Percentiles rank a stretch among this genome's conserved stretches.
phyloP scores from a whole-genome alignment of 2,329 filamentous ascomycete species.

The Epichloe uncinata region DNA sequence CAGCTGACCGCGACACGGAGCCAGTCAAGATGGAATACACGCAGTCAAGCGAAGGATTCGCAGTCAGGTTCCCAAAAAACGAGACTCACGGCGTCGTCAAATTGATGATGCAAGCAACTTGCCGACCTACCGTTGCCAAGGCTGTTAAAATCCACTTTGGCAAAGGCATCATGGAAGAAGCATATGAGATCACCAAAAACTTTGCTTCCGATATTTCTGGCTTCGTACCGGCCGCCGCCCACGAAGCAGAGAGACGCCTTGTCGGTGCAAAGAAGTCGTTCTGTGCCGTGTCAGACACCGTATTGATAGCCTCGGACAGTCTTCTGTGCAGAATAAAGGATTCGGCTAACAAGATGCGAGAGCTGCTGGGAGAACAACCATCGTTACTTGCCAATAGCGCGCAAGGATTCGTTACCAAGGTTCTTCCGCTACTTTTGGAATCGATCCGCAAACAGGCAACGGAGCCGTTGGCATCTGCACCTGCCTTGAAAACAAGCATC shows the following conservation, averaged over 20 bases:
- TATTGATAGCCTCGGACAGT: slow-evolving; percentile 17
- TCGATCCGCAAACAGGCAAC: slow-evolving; percentile 25
- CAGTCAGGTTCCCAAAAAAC: slow-evolving; percentile 36
- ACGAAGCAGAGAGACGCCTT: slow-evolving; percentile 25
- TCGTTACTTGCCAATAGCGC: slow-evolving; percentile 8
- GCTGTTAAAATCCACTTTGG: slow-evolving; percentile 48
- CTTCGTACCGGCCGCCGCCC: slow-evolving; percentile 25
- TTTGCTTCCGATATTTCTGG: slow-evolving; percentile 29
- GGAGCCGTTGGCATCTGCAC: not conserved
- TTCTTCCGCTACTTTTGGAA: slow-evolving; percentile 10
- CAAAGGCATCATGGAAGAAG: slow-evolving; percentile 30
- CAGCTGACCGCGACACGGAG: slow-evolving; percentile 35
- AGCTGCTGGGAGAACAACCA: slow-evolving; percentile 12
- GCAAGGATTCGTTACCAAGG: slow-evolving; percentile 9
- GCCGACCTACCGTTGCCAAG: slow-evolving; percentile 47
- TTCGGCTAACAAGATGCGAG: slow-evolving; percentile 12
- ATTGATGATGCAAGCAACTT: slow-evolving; percentile 43
- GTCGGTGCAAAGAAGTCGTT: slow-evolving; percentile 21
- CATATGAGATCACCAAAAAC: slow-evolving; percentile 29
- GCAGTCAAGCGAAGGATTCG: slow-evolving; percentile 34
- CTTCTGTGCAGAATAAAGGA: slow-evolving; percentile 12
- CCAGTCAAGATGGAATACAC: slow-evolving; percentile 35
- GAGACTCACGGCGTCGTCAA: slow-evolving; percentile 46
- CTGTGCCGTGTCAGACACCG: slow-evolving; percentile 17
- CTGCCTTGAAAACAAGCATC: not conserved